These are phyloP conservation scores for Larix sibirica DNA, from an alignment of 83 land plant genomes.

Conservation along the genomic window DNA sequence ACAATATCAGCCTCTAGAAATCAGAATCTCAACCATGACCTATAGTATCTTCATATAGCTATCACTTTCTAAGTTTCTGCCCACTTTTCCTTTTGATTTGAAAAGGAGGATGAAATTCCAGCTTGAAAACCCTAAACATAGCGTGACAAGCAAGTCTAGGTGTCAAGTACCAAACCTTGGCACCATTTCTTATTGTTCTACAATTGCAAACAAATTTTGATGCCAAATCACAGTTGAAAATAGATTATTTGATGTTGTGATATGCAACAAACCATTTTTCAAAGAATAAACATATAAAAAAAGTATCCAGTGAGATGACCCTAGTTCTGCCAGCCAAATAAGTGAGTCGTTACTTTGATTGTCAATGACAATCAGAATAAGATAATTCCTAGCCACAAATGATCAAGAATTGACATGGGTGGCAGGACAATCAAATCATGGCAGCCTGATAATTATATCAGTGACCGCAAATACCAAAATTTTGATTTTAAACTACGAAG, in stretches of 20 bases:
- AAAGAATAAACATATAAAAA: background rate
- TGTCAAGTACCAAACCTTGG: too few species aligned
- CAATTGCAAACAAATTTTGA: constrained; percentile 5
- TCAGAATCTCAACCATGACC: too few species aligned
- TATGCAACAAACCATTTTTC: background rate
- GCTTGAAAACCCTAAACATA: too few species aligned
- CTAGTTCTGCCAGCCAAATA: background rate
- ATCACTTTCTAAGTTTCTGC: too few species aligned
- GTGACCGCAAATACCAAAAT: background rate
- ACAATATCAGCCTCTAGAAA: too few species aligned
- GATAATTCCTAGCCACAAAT: background rate
- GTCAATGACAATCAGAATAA: background rate
- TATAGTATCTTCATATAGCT: too few species aligned
- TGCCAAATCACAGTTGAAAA: background rate
- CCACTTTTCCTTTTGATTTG: too few species aligned
- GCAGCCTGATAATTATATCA: background rate
- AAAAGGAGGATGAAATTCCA: too few species aligned
- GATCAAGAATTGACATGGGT: background rate
- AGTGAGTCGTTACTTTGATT: background rate
- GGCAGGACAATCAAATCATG: background rate
- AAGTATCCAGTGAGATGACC: background rate
- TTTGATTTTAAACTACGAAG: background rate
- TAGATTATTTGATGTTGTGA: background rate
- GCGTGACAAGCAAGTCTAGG: too few species aligned
- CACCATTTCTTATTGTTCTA: background rate